phyloP scores from a whole-genome alignment of 441 rosid genomes.

The Hura crepitans region DNA sequence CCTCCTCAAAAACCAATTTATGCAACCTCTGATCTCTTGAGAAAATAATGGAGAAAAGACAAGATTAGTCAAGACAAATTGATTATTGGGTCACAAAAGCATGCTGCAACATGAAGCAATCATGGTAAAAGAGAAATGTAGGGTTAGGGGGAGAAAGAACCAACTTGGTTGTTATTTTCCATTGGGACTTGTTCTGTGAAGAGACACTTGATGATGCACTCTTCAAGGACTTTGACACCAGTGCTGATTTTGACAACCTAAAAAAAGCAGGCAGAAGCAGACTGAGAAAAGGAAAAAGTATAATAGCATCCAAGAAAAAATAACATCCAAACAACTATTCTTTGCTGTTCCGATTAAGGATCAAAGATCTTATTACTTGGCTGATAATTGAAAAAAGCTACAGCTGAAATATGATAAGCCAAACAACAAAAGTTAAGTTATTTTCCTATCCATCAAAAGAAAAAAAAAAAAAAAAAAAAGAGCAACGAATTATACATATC shows the following conservation, averaged over 20 bases:
- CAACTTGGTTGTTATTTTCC: constrained; percentile 49
- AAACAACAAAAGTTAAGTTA: not conserved
- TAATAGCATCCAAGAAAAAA: not conserved
- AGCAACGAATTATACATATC: not conserved
- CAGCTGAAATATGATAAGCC: not conserved
- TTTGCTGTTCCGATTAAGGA: not conserved
- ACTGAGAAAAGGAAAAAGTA: not conserved
- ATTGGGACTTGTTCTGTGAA: constrained; percentile 43
- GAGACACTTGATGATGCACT: constrained; percentile 33
- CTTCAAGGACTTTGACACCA: constrained; percentile 30
- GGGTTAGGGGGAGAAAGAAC: constrained; percentile 14
- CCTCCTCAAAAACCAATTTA: constrained; percentile 66
- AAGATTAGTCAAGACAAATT: constrained; percentile 12
- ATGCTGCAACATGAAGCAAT: constrained; percentile 18
- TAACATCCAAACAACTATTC: not conserved
- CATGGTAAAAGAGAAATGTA: not conserved
- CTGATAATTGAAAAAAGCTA: not conserved
- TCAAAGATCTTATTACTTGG: not conserved
- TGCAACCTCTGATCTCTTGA: constrained; percentile 72
- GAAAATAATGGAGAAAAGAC: constrained; percentile 21
- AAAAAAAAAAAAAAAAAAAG: no score
- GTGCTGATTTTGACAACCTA: constrained; percentile 47
- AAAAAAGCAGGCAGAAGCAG: constrained; percentile 22
- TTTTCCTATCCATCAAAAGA: not conserved
- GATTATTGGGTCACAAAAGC: constrained; percentile 3